Conservation (phyloP, 805 yeast genomes). For the Wickerhamiella allomyrinae region DNA sequence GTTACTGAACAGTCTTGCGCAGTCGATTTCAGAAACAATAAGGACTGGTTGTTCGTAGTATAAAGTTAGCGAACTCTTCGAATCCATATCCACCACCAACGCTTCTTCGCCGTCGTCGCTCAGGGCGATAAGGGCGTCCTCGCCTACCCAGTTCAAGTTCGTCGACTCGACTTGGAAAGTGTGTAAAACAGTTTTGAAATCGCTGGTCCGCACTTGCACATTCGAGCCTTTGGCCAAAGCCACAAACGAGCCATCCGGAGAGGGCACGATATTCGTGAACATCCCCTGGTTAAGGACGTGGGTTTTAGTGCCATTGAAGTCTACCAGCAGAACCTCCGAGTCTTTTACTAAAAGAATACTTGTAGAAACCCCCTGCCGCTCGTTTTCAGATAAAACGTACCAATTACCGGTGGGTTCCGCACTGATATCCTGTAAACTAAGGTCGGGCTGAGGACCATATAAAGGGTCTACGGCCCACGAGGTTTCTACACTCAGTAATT, state of each 20-base stretch:
- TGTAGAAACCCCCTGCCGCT: neutral
- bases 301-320: too few relatives aligned
- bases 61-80: slow-evolving; percentile 25
- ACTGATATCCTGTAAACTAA: neutral
- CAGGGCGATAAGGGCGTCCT: slow-evolving; percentile 58
- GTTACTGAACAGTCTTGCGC: slow-evolving; percentile 49
- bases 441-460: neutral
- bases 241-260: neutral
- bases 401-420: neutral
- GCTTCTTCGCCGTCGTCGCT: slow-evolving; percentile 39
- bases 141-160: slow-evolving; percentile 68
- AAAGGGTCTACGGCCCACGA: neutral
- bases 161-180: neutral
- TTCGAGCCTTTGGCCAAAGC: neutral
- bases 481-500: neutral
- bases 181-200: neutral
- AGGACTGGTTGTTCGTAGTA: slow-evolving; percentile 26
- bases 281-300: too few relatives aligned
- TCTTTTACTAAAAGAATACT: neutral
- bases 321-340: neutral
- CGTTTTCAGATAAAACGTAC: neutral
- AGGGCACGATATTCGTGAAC: neutral
- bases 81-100: slow-evolving; percentile 37
- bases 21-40: slow-evolving; percentile 45
- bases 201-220: neutral